A percentile compares a stretch with the other conserved stretches of the same genome.
phyloP scores from a whole-genome alignment of 1,139 yeast genomes.

The Ashbya aceris region DNA sequence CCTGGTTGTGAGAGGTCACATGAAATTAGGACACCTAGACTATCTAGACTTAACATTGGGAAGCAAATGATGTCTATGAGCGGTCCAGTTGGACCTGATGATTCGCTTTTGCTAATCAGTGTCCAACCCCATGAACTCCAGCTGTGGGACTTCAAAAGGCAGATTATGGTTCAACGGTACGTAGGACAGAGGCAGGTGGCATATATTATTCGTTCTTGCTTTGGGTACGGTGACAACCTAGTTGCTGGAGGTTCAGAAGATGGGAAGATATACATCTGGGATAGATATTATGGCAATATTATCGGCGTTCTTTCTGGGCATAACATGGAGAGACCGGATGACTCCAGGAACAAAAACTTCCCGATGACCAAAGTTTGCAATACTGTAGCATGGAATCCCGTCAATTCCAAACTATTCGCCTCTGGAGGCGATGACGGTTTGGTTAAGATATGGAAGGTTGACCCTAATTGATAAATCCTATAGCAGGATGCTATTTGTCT shows the following conservation, averaged over 20 bases:
- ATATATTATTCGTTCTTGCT: slow-evolving; percentile 66
- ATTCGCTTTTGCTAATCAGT: slow-evolving; percentile 44
- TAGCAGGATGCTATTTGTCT: slow-evolving; percentile 12
- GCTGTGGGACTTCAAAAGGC: slow-evolving; percentile 56
- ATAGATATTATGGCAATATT: slow-evolving; percentile 60
- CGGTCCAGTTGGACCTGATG: slow-evolving; percentile 9
- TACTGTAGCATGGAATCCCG: slow-evolving; percentile 62
- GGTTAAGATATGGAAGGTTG: slow-evolving; percentile 57
- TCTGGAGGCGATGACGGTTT: slow-evolving; percentile 78
- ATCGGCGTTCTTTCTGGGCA: slow-evolving; percentile 61
- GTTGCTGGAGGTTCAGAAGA: slow-evolving; percentile 80
- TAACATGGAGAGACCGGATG: slow-evolving; percentile 11
- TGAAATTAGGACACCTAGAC: slow-evolving; percentile 12
- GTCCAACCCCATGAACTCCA: slow-evolving; percentile 74
- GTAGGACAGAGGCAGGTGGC: slow-evolving; percentile 65
- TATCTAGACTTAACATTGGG: slow-evolving; percentile 28
- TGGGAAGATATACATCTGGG: slow-evolving; percentile 75
- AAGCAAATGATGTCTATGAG: slow-evolving; percentile 40
- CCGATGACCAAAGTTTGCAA: slow-evolving; percentile 25
- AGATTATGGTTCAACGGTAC: slow-evolving; percentile 48
- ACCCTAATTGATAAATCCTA: slow-evolving; percentile 10
- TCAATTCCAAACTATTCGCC: slow-evolving; percentile 50
- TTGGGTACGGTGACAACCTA: slow-evolving; percentile 64
- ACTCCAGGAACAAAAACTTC: slow-evolving; percentile 5
- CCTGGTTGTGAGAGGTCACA: slow-evolving; percentile 1